Evolutionary conservation across 208 protist species (phyloP), one percentile per base, ranked within the genome.

Genomic region (Novymonas esmeraldas): DNA sequence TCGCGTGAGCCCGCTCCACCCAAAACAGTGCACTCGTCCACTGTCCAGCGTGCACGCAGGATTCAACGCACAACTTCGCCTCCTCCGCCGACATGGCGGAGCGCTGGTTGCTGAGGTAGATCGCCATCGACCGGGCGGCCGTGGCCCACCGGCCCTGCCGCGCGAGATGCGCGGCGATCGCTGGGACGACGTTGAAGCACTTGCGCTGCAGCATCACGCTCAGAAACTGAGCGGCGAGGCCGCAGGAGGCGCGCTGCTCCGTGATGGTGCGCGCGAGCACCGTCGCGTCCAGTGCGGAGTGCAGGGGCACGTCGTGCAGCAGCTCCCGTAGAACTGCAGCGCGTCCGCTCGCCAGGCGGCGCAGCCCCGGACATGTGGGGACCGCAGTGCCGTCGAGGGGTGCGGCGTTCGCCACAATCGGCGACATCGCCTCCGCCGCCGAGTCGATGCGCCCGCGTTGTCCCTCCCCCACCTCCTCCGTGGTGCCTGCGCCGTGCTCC

Each of bases 21-120:
- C 89, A 95, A 61, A 95, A 95, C 36, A 95, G 73, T 14, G 85
- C 89, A 60, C 84, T 89, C 46, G 64, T 57, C 89, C 89, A 95
- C 48, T 81, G 81, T 16, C 84, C 85, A 7, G 76, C 54, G 36
- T 79, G 66, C 28, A 90, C 71, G 46, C 71, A 82, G 7, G 84
- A 77, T 50, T 95, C 83, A 0, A 95, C 70, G 54, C 89, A 89
- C 42, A 92, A 62, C 6, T 50, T 64, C 11, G 89, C 63, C 51
- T 95, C 79, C 0, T 31, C 59, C 14, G 45, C n/a, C 0, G 76
- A 70, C 65, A 87, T 68, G 39, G 68, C 26, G 13, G 62, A 61
- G 20, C 83, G 78, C 59, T 78, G 73, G 41, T 89, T 91, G 38
- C 82, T 88, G 26, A 95, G 70, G 49, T 84, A 89, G 5, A 90